Conservation (phyloP, 805 yeast species). For the Maudiozyma saulgeensis region DNA sequence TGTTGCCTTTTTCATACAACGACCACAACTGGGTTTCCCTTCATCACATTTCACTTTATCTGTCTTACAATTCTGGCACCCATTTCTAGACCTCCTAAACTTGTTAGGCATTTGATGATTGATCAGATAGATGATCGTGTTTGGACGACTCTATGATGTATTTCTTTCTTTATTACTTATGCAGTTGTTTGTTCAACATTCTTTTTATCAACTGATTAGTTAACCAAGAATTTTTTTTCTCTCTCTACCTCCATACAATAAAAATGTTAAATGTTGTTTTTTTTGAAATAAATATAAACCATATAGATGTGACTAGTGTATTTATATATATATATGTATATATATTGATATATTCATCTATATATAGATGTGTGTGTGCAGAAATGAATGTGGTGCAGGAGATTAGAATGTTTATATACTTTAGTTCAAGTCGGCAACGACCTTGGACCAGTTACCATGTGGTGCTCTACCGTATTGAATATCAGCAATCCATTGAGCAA, state of each 20-base stretch:
- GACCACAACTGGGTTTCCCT: conserved; percentile 48
- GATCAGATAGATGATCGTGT: no score
- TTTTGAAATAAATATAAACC: background rate
- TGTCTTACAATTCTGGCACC: conserved; percentile 54
- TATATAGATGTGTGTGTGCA: no score
- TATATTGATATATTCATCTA: no score
- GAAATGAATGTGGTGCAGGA: no score
- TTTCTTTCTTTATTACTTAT: no score
- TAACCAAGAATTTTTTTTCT: no score
- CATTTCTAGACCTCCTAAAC: conserved; percentile 40
- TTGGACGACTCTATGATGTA: no score
- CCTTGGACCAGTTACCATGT: conserved; percentile 42
- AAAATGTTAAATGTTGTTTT: background rate
- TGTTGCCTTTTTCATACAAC: conserved; percentile 38
- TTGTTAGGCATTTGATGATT: background rate
- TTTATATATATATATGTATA: background rate
- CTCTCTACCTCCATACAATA: background rate
- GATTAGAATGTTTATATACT: no score
- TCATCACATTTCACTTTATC: conserved; percentile 66
- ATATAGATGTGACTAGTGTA: background rate
- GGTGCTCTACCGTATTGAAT: conserved; percentile 81
- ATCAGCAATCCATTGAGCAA: conserved; percentile 76
- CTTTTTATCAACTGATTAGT: no score
- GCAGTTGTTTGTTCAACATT: no score
- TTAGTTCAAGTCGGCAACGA: conserved; percentile 23